Conservation (phyloP, 176 grass and related monocot species). For the Oryza officinalis region DNA sequence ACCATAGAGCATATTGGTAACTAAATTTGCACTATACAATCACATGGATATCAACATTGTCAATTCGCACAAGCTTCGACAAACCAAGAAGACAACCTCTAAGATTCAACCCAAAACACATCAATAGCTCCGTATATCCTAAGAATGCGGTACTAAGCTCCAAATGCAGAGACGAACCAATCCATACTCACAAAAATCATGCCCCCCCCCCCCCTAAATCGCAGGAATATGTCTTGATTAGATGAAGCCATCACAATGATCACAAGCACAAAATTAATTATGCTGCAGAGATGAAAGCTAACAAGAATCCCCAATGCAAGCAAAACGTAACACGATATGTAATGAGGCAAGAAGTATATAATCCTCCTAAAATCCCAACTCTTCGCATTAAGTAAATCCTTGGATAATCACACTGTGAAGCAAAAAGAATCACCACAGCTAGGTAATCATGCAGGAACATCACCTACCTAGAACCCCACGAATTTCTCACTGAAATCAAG, state of each 20-base stretch:
- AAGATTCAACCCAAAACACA: not conserved
- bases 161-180: not conserved
- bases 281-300: not conserved
- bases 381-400: not conserved
- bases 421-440: no score
- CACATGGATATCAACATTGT: not conserved
- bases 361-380: not conserved
- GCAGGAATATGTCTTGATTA: not conserved
- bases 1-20: no score
- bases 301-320: not conserved
- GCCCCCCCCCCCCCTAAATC: no score
- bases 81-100: not conserved
- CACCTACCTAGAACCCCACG: not conserved
- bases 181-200: not conserved
- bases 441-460: not conserved
- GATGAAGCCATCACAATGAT: not conserved
- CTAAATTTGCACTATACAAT: not conserved
- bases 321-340: no score
- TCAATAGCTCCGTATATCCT: not conserved
- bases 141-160: not conserved
- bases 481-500: not conserved
- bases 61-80: not conserved
- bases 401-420: not conserved
- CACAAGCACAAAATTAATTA: not conserved
- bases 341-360: not conserved